Evolutionary conservation across 2,329 filamentous ascomycete species (phyloP), one percentile per base, ranked within the genome.

Genomic region (Fonsecaea monophora): DNA sequence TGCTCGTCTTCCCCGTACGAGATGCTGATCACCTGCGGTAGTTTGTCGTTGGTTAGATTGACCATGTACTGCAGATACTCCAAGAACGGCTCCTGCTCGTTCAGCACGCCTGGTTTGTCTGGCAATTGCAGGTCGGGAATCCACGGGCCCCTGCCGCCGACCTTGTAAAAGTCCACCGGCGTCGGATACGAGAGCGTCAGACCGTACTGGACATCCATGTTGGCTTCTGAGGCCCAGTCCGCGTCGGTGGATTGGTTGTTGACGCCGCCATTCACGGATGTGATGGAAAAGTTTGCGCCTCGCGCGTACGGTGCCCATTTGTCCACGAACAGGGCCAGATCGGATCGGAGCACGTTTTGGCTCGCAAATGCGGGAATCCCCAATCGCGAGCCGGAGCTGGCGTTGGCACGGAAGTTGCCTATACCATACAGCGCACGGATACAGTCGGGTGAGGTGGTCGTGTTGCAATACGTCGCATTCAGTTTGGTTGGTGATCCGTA

Each of bases 1-100:
- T 89, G 85, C 76, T 91, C 89, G 61, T 87, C 83, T 66, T 90
- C 88, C 53, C 87, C 88, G 74, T 91, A 91, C 0, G 87, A 89
- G 12, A 85, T 87, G 60, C 82, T 85, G 72, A 91, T 83, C 10
- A 88, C 84, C 57, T 87, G 83, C 0, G 89, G 89, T 1, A 91
- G 79, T 15, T 85, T 75, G 2, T 80, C 75, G 66, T 86, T 82
- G 0, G 81, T 76, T 21, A 89, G 81, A 21, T 79, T 75, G 3
- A 90, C 78, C 9, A 92, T 80, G 74, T 88, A 85, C 66, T 85
- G 82, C 6, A 89, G 82, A 75, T 89, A 87, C 13, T 84, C 85
- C 2, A 92, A 80, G 74, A 88, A 92, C 0, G 89, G 88, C 78
- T 92, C 89, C 70, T 90, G 89, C 7, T 79, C 79, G 21, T 38